Base-by-base conservation (phyloP, 768 basidiomycete genomes). In the Chlorophyllum brunneum region DNA sequence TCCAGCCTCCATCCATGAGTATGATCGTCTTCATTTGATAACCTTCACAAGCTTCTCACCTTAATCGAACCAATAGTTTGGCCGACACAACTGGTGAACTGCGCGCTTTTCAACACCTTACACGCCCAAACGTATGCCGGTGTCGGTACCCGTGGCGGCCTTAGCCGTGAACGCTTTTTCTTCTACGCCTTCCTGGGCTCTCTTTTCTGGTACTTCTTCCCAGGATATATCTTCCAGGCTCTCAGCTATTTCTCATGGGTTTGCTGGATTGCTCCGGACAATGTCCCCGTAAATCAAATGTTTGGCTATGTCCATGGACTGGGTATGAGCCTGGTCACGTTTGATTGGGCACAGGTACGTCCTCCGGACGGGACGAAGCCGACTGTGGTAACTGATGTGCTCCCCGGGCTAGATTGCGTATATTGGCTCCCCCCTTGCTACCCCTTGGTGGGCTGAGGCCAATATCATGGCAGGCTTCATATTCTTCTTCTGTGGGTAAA, bases 21-120 rank as follows among this genome's bases (percentile, higher is more conserved):
- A n/a, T n/a, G n/a, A n/a, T n/a, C n/a, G n/a, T n/a, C n/a, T n/a
- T n/a, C n/a, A n/a, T n/a, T n/a, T n/a, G n/a, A n/a, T n/a, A n/a
- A n/a, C n/a, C n/a, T n/a, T n/a, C n/a, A n/a, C n/a, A n/a, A n/a
- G n/a, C n/a, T n/a, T n/a, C n/a, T n/a, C n/a, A n/a, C n/a, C n/a
- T n/a, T n/a, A n/a, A n/a, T n/a, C n/a, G n/a, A n/a, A n/a, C n/a
- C n/a, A n/a, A n/a, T n/a, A n/a, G n/a, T 88, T 59, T 88, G 87
- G 86, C 87, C 87, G 0, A 67, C 73, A 7, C 82, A 84, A 38
- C 76, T 88, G 16, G 84, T 87, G 24, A 79, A 79, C 20, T 88
- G 86, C 57, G 85, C 87, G 1, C 63, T 77, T 2, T 88, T 90
- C 69, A 90, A 90, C 59, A 89, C 88, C 1, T 72, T 90, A 0